phyloP scores from a whole-genome alignment of 2,329 filamentous ascomycete genomes.

The Colletotrichum eremochloae region DNA sequence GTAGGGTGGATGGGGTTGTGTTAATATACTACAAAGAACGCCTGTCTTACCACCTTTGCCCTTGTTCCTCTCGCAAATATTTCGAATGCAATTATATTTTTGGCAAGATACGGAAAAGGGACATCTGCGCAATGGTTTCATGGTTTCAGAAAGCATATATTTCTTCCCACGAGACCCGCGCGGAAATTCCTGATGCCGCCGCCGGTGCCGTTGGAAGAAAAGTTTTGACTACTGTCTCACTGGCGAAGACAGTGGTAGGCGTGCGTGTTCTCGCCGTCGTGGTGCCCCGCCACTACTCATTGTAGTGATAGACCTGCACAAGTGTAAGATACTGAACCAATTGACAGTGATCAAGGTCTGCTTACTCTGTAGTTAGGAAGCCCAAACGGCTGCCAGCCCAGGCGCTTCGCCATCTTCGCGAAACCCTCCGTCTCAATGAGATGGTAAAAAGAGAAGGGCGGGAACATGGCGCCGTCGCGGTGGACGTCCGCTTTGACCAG shows the following conservation, averaged over 20 bases:
- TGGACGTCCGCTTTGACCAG: conserved; percentile 98
- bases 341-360: conserved; percentile 38
- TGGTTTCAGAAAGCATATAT: conserved; percentile 20
- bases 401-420: conserved; percentile 91
- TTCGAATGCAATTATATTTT: conserved; percentile 34
- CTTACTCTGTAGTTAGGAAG: conserved; percentile 96
- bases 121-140: conserved; percentile 31
- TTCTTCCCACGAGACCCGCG: conserved; percentile 32
- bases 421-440: conserved; percentile 98
- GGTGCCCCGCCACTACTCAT: conserved; percentile 70
- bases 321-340: conserved; percentile 26
- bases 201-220: conserved; percentile 8
- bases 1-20: neutral
- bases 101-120: conserved; percentile 35
- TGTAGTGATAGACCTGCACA: conserved; percentile 86
- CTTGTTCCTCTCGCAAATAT: neutral
- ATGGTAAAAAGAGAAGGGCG: conserved; percentile 95
- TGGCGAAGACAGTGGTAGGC: conserved; percentile 7
- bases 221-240: neutral
- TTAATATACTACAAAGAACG: conserved; percentile 37
- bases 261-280: conserved; percentile 7
- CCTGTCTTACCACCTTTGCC: conserved; percentile 13
- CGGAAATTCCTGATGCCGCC: conserved; percentile 37
- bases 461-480: conserved; percentile 98
- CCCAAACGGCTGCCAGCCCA: conserved; percentile 90